These are phyloP conservation scores for Penicillium cosmopolitanum DNA, from an alignment of 495 filamentous ascomycete species.

Conservation along the genomic window DNA sequence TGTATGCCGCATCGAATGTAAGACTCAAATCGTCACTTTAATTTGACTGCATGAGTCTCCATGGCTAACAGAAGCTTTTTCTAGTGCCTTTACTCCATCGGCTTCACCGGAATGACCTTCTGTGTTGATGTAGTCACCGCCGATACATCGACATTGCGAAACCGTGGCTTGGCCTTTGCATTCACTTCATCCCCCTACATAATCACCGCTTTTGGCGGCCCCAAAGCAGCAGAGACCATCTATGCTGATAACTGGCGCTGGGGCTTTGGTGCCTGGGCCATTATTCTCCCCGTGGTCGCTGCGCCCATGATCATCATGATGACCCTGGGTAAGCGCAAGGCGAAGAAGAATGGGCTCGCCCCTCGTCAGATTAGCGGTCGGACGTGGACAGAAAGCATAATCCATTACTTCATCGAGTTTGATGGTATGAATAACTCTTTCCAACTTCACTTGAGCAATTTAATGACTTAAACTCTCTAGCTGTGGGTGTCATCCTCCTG, in stretches of 20 bases:
- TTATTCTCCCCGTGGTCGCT: slow-evolving; percentile 54
- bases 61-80: not conserved
- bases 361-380: slow-evolving; percentile 40
- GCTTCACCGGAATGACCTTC: slow-evolving; percentile 56
- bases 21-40: not conserved
- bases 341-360: slow-evolving; percentile 39
- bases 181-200: slow-evolving; percentile 53
- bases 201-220: slow-evolving; percentile 40
- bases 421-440: slow-evolving; percentile 33
- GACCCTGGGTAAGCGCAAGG: slow-evolving; percentile 43
- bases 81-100: slow-evolving; percentile 48
- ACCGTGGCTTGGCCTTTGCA: slow-evolving; percentile 60
- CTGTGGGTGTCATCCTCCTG: slow-evolving; percentile 54
- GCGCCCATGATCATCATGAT: slow-evolving; percentile 52
- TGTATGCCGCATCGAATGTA: slow-evolving; percentile 51
- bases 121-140: slow-evolving; percentile 56
- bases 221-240: slow-evolving; percentile 31
- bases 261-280: slow-evolving; percentile 59
- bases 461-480: not conserved
- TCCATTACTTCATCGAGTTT: slow-evolving; percentile 55
- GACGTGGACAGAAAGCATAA: slow-evolving; percentile 35
- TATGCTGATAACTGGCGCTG: slow-evolving; percentile 58
- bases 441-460: not conserved
- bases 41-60: not conserved
- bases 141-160: slow-evolving; percentile 58